Conservation (phyloP, 441 rosid genomes). For the Jatropha podagrica region DNA sequence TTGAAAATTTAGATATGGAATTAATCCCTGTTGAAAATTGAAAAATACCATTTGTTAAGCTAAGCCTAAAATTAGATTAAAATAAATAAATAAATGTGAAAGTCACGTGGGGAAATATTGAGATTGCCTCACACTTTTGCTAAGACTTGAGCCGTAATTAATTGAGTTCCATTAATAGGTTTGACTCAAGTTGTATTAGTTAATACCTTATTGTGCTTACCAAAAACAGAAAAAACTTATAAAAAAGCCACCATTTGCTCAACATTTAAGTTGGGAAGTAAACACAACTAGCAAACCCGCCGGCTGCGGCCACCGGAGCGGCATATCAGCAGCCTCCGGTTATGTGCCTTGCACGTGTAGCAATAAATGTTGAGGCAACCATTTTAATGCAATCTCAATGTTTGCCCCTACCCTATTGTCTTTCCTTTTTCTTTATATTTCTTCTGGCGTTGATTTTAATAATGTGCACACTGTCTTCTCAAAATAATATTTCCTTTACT, state of each 20-base stretch:
- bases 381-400: constrained; percentile 1
- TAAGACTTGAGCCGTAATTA: background rate
- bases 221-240: background rate
- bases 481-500: too few species aligned
- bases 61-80: too few species aligned
- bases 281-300: constrained; percentile 11
- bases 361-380: constrained; percentile 20
- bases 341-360: constrained; percentile 20
- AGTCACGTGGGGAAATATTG: too few species aligned
- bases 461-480: too few species aligned
- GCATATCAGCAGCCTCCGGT: constrained; percentile 22
- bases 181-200: background rate
- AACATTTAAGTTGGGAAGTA: background rate
- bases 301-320: constrained; percentile 30
- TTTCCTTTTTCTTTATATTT: background rate
- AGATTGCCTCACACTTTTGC: too few species aligned
- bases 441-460: too few species aligned
- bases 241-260: background rate
- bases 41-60: too few species aligned
- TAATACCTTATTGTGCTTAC: background rate
- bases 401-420: background rate
- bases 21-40: too few species aligned
- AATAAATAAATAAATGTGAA: too few species aligned
- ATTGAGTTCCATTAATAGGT: background rate
- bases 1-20: too few species aligned